A percentile compares a stretch with the other conserved stretches of the same genome.
Conservation (phyloP, 179 eudicot species). For the Spinacia oleracea region DNA sequence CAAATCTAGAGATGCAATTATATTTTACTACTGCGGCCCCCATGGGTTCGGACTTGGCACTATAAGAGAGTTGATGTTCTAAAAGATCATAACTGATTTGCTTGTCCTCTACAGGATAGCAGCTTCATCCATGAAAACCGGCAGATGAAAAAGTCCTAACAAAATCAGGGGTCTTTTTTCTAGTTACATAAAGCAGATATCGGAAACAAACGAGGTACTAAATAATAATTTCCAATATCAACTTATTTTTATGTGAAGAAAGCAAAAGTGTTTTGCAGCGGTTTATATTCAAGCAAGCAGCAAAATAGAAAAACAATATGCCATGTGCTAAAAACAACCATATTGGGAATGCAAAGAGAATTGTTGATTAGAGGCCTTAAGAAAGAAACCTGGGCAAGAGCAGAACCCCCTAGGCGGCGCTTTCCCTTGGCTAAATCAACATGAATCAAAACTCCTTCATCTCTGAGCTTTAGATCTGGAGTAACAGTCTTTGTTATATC, state of each 20-base stretch:
- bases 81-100: neutral
- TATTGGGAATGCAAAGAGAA: neutral
- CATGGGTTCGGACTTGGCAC: too few species aligned
- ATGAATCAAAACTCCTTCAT: conserved; percentile 70
- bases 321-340: neutral
- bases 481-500: conserved; percentile 94
- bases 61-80: neutral
- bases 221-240: neutral
- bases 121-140: neutral
- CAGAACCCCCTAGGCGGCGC: conserved; percentile 85
- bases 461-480: conserved; percentile 83
- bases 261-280: neutral
- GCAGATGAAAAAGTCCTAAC: too few species aligned
- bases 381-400: conserved; percentile 71
- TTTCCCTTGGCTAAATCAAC: conserved; percentile 84
- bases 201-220: neutral
- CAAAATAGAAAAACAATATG: neutral
- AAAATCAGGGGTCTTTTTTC: too few species aligned
- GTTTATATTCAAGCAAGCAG: neutral
- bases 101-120: neutral
- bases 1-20: neutral
- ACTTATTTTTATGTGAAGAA: neutral
- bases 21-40: too few species aligned
- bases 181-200: too few species aligned
- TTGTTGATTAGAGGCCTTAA: neutral